These are phyloP conservation scores for Stachybotrys chlorohalonatus DNA, from an alignment of 2,329 filamentous ascomycete species.

Conservation along the genomic window DNA sequence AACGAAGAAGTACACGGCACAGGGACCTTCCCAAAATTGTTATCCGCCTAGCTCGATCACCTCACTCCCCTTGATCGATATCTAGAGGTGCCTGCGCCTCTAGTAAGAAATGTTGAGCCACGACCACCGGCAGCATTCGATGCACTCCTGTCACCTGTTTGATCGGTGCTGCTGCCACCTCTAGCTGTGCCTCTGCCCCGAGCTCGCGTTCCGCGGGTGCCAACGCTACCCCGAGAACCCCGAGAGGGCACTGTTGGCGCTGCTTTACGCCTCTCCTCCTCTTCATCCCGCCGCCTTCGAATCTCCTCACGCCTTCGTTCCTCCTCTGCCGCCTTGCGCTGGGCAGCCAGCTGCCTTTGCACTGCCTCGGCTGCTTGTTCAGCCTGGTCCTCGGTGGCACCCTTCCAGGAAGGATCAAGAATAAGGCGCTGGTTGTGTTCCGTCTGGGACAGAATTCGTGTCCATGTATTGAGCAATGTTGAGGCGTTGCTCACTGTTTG, in stretches of 20 bases:
- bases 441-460: constrained; percentile 88
- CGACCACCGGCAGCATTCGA: constrained; percentile 19
- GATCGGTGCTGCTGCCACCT: constrained; percentile 15
- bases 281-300: constrained; percentile 53
- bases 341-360: constrained; percentile 65
- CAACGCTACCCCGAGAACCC: constrained; percentile 15
- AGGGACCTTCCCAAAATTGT: constrained; percentile 1
- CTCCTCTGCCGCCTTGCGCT: constrained; percentile 69
- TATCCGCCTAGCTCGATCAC: constrained; percentile 5
- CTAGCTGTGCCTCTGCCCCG: constrained; percentile 18
- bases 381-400: constrained; percentile 75
- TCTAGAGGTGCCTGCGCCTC: constrained; percentile 21
- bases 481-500: constrained; percentile 81
- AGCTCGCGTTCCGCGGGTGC: constrained; percentile 18
- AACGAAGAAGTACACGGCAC: background rate
- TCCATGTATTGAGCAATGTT: constrained; percentile 89
- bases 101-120: constrained; percentile 23
- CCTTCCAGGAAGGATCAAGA: constrained; percentile 81
- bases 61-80: constrained; percentile 23
- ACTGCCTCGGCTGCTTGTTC: constrained; percentile 76
- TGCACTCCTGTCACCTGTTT: constrained; percentile 15
- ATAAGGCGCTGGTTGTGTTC: constrained; percentile 95
- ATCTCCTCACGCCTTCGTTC: constrained; percentile 68
- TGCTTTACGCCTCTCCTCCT: constrained; percentile 33
- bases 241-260: constrained; percentile 17